A percentile compares a stretch with the other conserved stretches of the same genome.
Conservation (phyloP, 148 eudicot species). For the Vaccinium myrtillus region DNA sequence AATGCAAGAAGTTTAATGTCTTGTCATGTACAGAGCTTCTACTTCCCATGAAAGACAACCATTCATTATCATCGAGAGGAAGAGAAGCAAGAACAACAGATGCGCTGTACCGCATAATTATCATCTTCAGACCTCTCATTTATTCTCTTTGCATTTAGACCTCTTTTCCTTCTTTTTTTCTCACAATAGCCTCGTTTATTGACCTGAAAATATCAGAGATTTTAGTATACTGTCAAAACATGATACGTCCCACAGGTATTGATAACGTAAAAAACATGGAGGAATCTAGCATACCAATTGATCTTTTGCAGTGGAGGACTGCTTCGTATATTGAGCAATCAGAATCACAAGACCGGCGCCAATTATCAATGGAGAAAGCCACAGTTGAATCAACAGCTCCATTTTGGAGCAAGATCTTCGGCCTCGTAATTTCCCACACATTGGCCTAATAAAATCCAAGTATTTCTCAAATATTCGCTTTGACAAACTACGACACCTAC, state of each 20-base stretch:
- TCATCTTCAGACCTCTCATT: slow-evolving; percentile 26
- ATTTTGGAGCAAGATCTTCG: slow-evolving; percentile 30
- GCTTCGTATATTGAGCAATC: slow-evolving; percentile 92
- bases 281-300: slow-evolving; percentile 42
- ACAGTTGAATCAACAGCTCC: slow-evolving; percentile 33
- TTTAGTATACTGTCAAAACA: slow-evolving; percentile 1
- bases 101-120: background rate
- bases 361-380: slow-evolving; percentile 50
- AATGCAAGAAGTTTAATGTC: slow-evolving; percentile 14
- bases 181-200: slow-evolving; percentile 6
- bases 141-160: slow-evolving; percentile 10
- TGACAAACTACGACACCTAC: slow-evolving; percentile 58
- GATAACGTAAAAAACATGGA: background rate
- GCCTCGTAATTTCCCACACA: slow-evolving; percentile 43
- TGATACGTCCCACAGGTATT: background rate
- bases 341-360: slow-evolving; percentile 77
- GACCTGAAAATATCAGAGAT: slow-evolving; percentile 16
- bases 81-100: slow-evolving; percentile 13
- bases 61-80: background rate
- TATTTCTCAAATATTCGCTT: slow-evolving; percentile 53
- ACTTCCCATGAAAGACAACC: background rate
- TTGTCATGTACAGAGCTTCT: background rate
- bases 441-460: slow-evolving; percentile 43
- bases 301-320: slow-evolving; percentile 88
- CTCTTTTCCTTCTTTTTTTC: background rate